Percentiles rank a stretch among this genome's conserved stretches.
Conservation (phyloP, 2,329 filamentous ascomycete species). For the Fonsecaea erecta region DNA sequence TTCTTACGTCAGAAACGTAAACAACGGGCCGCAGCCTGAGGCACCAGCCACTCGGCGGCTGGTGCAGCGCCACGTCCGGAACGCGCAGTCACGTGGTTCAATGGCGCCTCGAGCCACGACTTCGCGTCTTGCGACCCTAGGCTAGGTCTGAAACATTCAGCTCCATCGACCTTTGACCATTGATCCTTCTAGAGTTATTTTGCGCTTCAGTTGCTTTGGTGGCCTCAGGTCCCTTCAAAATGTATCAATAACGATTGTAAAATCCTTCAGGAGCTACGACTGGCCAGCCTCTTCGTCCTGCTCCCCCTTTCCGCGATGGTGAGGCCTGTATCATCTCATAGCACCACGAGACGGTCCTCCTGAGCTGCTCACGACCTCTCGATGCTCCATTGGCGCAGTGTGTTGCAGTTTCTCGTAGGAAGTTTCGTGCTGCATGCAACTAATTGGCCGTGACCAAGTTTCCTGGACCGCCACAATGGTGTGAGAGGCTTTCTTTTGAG, state of each 20-base stretch:
- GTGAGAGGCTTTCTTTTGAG: not conserved
- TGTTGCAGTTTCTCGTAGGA: not conserved
- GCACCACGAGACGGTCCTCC: not conserved
- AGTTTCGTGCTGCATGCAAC: not conserved
- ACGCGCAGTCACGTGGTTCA: conserved; percentile 19
- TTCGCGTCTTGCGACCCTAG: not conserved
- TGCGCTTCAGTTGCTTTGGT: not conserved
- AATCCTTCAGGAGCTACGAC: not conserved
- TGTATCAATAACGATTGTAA: not conserved
- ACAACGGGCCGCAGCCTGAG: not conserved
- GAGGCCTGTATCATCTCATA: not conserved
- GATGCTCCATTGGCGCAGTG: not conserved
- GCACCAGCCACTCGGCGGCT: not conserved
- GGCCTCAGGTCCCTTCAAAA: not conserved
- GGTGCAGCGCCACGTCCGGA: not conserved
- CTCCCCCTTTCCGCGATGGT: not conserved
- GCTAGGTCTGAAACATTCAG: not conserved
- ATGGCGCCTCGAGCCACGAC: not conserved
- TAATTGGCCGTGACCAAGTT: not conserved
- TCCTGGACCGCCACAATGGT: not conserved
- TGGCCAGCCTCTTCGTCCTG: not conserved
- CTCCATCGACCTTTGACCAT: not conserved
- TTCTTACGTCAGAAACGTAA: conserved; percentile 9
- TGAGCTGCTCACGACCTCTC: not conserved
- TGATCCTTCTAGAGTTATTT: not conserved